Evolutionary conservation across 2,329 filamentous ascomycete species (phyloP), one percentile per base, ranked within the genome.

Genomic region (Aspergillus latus): DNA sequence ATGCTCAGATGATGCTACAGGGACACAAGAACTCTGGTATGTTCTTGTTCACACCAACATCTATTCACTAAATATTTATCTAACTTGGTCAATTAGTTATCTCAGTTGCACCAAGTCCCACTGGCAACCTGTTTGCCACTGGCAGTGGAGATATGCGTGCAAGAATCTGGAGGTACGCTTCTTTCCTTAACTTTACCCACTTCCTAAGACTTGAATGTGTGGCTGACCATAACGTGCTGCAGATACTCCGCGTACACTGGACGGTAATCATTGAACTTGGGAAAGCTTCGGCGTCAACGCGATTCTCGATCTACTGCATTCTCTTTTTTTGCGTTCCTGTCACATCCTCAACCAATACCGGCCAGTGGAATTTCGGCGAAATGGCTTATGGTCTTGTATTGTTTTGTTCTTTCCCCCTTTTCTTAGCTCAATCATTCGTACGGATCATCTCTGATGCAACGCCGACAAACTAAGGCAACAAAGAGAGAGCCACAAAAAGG

Each of bases 71-170:
- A 43, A n/a, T 10, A 52, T 57, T 52, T 54, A 29, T 60, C 62
- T 65, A 60, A 64, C 61, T 47, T 49, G 40, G 26, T 21, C 21
- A 32, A 45, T 52, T 64, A 86, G 94, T 99, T 66, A 97, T 97
- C 68, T 97, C 92, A 2, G 94, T 99, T 51, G 93, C 94, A 1
- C 94, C 94, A 16, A 96, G 92, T 74, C 94, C 94, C 13, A 87
- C 84, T 37, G 92, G 92, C 57, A 86, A 87, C 62, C 88, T 91
- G 71, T 99, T 99, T 72, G 94, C 94, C 40, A 99, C 94, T 5
- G 94, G 94, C 60, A 97, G 92, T 64, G 94, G 94, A 67, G 94
- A 99, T 72, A 96, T 96, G 90, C 89, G 93, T 72, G 94, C 94
- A 53, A 88, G 94, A 69, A 97, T 99, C 77, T 99, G 94, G 94